Conservation (phyloP, 2,329 filamentous ascomycete genomes). For the Fusarium incarnatum region DNA sequence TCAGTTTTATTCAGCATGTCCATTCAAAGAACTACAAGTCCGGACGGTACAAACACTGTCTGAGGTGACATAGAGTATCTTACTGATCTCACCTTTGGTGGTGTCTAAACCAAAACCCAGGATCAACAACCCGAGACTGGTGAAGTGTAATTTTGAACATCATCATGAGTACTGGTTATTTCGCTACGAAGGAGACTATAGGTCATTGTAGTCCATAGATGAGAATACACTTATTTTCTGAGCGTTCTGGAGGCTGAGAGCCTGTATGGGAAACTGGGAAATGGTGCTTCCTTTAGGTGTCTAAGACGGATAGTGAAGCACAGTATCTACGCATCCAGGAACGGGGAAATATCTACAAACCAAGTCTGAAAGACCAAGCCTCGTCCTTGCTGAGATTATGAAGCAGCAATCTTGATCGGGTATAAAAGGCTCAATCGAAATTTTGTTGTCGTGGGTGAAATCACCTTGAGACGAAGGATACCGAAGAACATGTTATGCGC, state of each 20-base stretch:
- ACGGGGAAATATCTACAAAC: not conserved
- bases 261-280: not conserved
- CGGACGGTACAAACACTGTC: not conserved
- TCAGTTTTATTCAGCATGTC: no score
- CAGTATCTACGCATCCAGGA: not conserved
- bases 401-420: not conserved
- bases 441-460: not conserved
- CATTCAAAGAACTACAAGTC: not conserved
- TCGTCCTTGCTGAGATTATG: not conserved
- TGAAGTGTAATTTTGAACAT: not conserved
- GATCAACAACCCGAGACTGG: not conserved
- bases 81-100: not conserved
- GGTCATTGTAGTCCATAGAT: not conserved
- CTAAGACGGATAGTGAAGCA: not conserved
- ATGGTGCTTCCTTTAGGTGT: not conserved
- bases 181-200: not conserved
- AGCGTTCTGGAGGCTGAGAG: not conserved
- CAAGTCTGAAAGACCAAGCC: not conserved
- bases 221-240: not conserved
- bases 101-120: not conserved
- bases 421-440: not conserved
- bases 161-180: not conserved
- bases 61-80: not conserved
- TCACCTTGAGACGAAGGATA: not conserved
- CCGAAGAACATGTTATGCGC: not conserved